phyloP scores from a whole-genome alignment of 345 rosid genomes.

The Eucalyptus virginea region DNA sequence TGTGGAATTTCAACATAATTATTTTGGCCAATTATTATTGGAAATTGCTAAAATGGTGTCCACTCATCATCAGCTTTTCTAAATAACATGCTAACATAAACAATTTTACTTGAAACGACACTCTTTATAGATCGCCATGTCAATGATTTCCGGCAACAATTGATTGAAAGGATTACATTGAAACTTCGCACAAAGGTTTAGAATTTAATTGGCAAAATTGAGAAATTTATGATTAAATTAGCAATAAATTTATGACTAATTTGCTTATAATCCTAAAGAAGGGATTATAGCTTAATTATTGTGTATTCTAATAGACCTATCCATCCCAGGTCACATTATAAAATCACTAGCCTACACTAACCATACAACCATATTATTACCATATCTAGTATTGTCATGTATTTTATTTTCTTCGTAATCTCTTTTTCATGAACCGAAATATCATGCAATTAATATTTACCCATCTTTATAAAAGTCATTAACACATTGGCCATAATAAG shows the following conservation, averaged over 20 bases:
- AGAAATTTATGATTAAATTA: neutral
- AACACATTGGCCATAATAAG: neutral
- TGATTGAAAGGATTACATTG: neutral
- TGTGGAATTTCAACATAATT: neutral
- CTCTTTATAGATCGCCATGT: rapidly evolving
- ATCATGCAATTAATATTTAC: neutral
- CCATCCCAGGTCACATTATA: neutral
- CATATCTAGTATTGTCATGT: neutral
- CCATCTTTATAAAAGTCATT: neutral
- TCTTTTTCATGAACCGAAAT: neutral
- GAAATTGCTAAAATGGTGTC: neutral
- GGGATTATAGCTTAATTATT: neutral
- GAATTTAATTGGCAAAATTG: neutral
- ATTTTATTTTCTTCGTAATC: neutral
- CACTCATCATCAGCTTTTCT: rapidly evolving
- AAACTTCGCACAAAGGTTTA: neutral
- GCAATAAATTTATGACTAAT: neutral
- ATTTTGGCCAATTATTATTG: neutral
- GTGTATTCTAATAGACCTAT: neutral
- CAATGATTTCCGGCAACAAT: neutral
- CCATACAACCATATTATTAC: neutral
- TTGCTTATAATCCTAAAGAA: neutral
- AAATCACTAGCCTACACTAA: neutral
- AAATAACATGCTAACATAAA: neutral
- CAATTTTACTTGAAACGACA: neutral